Evolutionary conservation across 805 yeast genomes (phyloP), one percentile per base, ranked within the genome.

Genomic region (Starmera amethionina): DNA sequence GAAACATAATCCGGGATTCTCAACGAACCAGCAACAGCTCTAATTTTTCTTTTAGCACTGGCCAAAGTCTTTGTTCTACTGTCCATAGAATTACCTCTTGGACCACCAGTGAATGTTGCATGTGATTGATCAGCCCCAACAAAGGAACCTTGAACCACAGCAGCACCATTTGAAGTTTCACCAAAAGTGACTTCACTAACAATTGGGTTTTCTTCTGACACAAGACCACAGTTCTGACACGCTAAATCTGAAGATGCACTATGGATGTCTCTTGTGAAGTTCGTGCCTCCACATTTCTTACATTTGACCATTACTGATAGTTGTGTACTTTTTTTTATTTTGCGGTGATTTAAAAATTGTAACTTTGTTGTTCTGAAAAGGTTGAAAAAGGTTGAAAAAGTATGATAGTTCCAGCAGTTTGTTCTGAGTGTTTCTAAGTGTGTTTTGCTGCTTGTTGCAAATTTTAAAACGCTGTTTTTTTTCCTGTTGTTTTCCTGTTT

Each of bases 111-210:
- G 47, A 76, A 75, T 9, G 74, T 65, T 0, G 86, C 93, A 58
- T 85, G 74, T 1, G 79, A 63, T 62, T 89, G 96, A 52, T 86
- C 96, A 0, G 87, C 82, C 35, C 87, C 86, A 30, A 93, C 82
- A 69, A 86, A 89, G 37, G 95, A 77, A 55, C 99, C 99, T 49
- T 90, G 95, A 2, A 93, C 96, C 38, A 84, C 77, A 30, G 98
- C 96, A 12, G 96, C 97, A 50, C 99, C 99, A 22, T 82, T 72
- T 15, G 95, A 72, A 2, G 89, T 73, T 55, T 94, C 99, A 35
- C 94, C 93, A 64, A 89, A 93, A 11, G 93, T 84, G 40, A 94
- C 93, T 57, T 93, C 99, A 8, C 95, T 79, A 10, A 94, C 97
- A 48, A 93, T 90, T 16, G 95, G 95, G 52, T 87, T 84, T 55